Evolutionary conservation across 2,329 filamentous ascomycete species (phyloP), one percentile per base, ranked within the genome.

Genomic region (Simplicillium aogashimaense): DNA sequence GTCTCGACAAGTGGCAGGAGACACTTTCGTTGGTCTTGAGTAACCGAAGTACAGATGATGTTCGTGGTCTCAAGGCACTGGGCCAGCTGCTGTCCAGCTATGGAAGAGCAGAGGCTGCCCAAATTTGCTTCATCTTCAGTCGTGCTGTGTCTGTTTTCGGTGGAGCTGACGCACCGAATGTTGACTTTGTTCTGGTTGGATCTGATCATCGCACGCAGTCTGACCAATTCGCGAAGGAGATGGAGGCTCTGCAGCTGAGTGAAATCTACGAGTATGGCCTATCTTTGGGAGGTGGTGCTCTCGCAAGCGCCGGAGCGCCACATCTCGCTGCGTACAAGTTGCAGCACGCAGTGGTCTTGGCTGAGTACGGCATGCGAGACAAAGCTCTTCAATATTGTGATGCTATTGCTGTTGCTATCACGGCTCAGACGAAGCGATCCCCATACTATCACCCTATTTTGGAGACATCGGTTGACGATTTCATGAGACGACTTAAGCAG

Each of bases 381-480:
- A 89, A 95, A 59, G 89, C 94, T 2, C 74, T 94, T 52, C 79
- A 86, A 43, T 99, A 99, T 54, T 95, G 89, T 58, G 90, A 97
- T 51, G 74, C 81, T 7, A 89, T 98, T 50, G 73, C 76, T 29
- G 64, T 74, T 11, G 78, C 85, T 1, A 83, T 95, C 45, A 84
- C 81, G 37, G 76, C 85, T 4, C 87, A 86, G 49, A 94, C 88
- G 1, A 83, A 84, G 55, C 71, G 83, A 29, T 95, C 89, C 6
- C 82, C 81, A 3, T 97, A 98, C 60, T 86, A 95, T 56, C 82
- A 95, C 53, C 66, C 74, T 12, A 63, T 80, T 25, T 70, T 98
- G 35, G 79, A 92, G 45, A 68, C 74, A 10, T 76, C 80, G 25
- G 74, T 97, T 7, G 88, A 95, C 43, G 89, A 97, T 56, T 70